Percentiles rank a stretch among this genome's conserved stretches.
These are phyloP conservation scores for Ophiostoma perfectum DNA, from an alignment of 2,329 filamentous ascomycete genomes.

Conservation along the genomic window DNA sequence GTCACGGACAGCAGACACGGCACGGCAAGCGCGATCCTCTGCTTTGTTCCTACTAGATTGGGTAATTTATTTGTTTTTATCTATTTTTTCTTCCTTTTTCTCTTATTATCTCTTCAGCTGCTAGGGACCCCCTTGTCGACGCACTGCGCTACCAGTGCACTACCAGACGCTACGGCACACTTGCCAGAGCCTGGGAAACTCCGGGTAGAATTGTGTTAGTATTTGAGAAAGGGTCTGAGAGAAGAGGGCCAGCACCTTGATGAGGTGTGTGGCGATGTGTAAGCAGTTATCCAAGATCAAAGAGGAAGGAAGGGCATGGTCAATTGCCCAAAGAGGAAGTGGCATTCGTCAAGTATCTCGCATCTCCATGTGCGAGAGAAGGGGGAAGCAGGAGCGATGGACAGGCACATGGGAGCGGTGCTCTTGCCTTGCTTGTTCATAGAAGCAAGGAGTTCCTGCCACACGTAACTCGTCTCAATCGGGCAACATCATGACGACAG, in stretches of 20 bases:
- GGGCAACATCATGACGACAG: not conserved
- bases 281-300: not conserved
- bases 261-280: not conserved
- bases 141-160: slow-evolving; percentile 6
- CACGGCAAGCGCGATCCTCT: slow-evolving; percentile 10
- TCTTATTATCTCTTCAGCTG: not conserved
- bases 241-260: not conserved
- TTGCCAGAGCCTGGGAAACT: too few relatives aligned
- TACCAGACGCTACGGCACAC: not conserved
- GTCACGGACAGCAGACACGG: not conserved
- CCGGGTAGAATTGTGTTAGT: too few relatives aligned
- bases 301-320: not conserved
- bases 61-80: not conserved
- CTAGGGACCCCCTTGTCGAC: not conserved
- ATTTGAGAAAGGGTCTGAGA: not conserved
- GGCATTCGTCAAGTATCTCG: not conserved
- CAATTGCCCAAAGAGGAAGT: not conserved
- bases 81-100: not conserved
- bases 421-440: not conserved
- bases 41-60: not conserved
- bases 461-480: slow-evolving; percentile 6
- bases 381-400: not conserved
- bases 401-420: not conserved
- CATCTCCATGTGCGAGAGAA: not conserved
- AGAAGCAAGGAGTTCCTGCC: not conserved